Percentiles rank a stretch among this genome's conserved stretches.
Evolutionary conservation across 2,329 filamentous ascomycete genomes (phyloP).

Genomic region (Alternaria gaisen): DNA sequence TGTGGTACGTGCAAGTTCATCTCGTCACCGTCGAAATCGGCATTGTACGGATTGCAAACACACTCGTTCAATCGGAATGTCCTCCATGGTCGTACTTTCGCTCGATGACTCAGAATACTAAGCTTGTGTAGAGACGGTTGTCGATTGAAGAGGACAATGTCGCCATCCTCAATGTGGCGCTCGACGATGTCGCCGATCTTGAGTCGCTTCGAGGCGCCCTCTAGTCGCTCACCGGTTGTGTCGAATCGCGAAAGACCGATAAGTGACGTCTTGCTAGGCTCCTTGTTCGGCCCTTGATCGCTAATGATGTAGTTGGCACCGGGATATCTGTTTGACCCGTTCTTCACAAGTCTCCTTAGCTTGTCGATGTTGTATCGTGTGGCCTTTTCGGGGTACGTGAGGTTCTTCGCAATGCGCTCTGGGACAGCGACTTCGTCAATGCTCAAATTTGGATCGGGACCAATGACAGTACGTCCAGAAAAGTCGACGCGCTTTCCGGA

Average conservation of each 20-base stretch:
- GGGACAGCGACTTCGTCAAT: slow-evolving; percentile 96
- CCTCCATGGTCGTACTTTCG: slow-evolving; percentile 91
- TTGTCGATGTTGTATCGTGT: slow-evolving; percentile 87
- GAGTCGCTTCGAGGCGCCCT: slow-evolving; percentile 76
- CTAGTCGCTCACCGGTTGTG: slow-evolving; percentile 66
- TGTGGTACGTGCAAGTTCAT: slow-evolving; percentile 99
- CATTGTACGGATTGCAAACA: slow-evolving; percentile 97
- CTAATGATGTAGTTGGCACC: slow-evolving; percentile 86
- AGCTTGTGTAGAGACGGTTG: slow-evolving; percentile 98
- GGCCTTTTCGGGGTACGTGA: slow-evolving; percentile 93
- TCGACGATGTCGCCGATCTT: slow-evolving; percentile 89
- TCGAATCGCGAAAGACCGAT: slow-evolving; percentile 58
- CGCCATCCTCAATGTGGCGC: slow-evolving; percentile 91
- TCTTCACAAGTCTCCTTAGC: slow-evolving; percentile 75
- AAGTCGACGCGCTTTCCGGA: slow-evolving; percentile 99
- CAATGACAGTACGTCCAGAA: slow-evolving; percentile 96
- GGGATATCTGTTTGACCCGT: slow-evolving; percentile 81
- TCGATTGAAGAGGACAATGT: slow-evolving; percentile 97
- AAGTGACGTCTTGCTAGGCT: slow-evolving; percentile 72
- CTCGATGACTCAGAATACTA: slow-evolving; percentile 95
- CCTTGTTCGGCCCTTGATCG: slow-evolving; percentile 58
- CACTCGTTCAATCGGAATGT: slow-evolving; percentile 98
- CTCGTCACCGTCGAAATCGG: slow-evolving; percentile 98
- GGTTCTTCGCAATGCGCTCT: slow-evolving; percentile 88
- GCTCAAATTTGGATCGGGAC: slow-evolving; percentile 90